Conservation (phyloP, 345 rosid species). For the Populus tremula region DNA sequence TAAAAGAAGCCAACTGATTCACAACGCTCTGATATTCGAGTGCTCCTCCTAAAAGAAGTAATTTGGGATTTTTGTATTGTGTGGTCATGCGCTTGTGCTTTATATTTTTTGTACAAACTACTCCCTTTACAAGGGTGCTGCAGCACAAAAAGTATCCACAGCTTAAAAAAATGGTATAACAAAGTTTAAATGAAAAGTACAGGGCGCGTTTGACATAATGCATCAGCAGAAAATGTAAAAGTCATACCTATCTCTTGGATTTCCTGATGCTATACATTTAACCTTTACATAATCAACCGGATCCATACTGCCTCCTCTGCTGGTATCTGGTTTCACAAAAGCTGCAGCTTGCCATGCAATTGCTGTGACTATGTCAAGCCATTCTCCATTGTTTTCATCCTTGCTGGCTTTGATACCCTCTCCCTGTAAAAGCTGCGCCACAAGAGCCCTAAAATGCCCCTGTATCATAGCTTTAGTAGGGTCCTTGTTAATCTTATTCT, state of each 20-base stretch:
- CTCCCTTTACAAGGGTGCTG: conserved; percentile 78
- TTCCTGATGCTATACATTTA: conserved; percentile 89
- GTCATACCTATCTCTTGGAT: conserved; percentile 73
- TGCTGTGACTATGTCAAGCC: conserved; percentile 78
- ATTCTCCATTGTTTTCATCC: conserved; percentile 54
- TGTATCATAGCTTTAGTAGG: conserved; percentile 72
- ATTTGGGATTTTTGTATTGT: conserved; percentile 85
- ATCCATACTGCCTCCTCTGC: conserved; percentile 99
- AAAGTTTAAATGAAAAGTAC: neutral
- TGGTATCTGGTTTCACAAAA: conserved; percentile 94
- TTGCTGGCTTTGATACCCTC: conserved; percentile 54
- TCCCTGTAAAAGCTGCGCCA: conserved; percentile 74
- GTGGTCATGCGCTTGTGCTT: conserved; percentile 98
- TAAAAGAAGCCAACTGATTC: conserved; percentile 86
- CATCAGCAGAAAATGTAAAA: conserved; percentile 7
- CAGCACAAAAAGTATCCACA: conserved; percentile 26
- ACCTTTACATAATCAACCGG: conserved; percentile 91
- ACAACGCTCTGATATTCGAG: conserved; percentile 80
- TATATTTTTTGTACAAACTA: conserved; percentile 94
- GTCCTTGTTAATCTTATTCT: conserved; percentile 60
- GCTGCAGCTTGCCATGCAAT: conserved; percentile 95
- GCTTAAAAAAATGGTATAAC: conserved; percentile 1
- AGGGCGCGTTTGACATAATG: neutral
- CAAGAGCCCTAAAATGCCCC: conserved; percentile 96
- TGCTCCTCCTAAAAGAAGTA: conserved; percentile 89